Evolutionary conservation across 75 land plant genomes (phyloP).

Genomic region (Sequoiadendron giganteum): DNA sequence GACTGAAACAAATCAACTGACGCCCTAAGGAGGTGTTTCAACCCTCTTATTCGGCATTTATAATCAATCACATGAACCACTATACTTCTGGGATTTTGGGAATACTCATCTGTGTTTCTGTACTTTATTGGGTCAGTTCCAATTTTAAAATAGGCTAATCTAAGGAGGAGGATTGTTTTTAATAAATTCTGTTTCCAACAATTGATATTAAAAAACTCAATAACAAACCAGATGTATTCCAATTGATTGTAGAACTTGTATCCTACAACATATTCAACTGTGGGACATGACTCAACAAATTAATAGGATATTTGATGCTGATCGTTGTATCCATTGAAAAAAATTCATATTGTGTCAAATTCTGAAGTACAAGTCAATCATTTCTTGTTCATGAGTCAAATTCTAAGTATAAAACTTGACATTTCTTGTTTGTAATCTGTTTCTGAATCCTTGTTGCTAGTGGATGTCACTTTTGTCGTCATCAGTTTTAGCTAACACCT

Average conservation of each 20-base stretch:
- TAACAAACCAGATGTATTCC: neutral
- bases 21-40: neutral
- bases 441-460: no score
- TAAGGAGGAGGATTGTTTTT: neutral
- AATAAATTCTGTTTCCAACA: neutral
- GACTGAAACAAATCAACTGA: neutral
- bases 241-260: neutral
- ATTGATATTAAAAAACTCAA: neutral
- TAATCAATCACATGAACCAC: neutral
- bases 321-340: no score
- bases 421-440: no score
- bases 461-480: no score
- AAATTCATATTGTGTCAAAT: no score
- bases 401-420: neutral
- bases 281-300: neutral
- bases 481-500: no score
- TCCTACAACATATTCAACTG: neutral
- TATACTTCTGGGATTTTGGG: neutral
- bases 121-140: neutral
- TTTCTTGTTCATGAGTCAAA: neutral
- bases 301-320: neutral
- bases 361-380: neutral
- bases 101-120: neutral
- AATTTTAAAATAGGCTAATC: neutral
- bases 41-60: neutral